A percentile compares a stretch with the other conserved stretches of the same genome.
These are phyloP conservation scores for Cucurbita moschata DNA, from an alignment of 306 rosid genomes.

Conservation along the genomic window DNA sequence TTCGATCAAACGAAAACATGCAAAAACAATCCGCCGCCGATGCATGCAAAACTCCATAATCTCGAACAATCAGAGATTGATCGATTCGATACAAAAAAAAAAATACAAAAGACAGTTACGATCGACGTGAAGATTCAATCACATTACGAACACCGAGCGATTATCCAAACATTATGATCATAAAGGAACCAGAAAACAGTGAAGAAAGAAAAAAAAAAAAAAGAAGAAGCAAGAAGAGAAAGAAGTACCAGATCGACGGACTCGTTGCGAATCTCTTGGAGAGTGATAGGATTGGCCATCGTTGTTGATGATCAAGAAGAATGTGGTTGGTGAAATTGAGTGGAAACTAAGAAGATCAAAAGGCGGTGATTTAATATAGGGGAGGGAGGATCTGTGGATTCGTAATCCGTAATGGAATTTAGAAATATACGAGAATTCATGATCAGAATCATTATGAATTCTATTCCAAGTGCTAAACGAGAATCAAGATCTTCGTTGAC, in stretches of 20 bases:
- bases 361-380: background rate
- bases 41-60: background rate
- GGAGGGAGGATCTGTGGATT: background rate
- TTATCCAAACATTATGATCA: background rate
- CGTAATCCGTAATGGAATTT: no score
- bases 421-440: no score
- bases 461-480: background rate
- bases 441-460: no score
- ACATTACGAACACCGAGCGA: background rate
- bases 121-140: background rate
- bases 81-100: background rate
- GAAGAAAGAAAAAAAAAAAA: no score
- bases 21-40: background rate
- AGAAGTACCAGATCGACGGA: constrained; percentile 59
- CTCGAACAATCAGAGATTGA: background rate
- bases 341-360: background rate
- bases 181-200: background rate
- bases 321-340: background rate
- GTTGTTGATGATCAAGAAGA: background rate
- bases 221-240: background rate
- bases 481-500: background rate
- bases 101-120: background rate
- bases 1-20: background rate
- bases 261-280: background rate
- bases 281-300: background rate